Base-by-base conservation (phyloP, 768 basidiomycete species). In the Amanita phalloides region DNA sequence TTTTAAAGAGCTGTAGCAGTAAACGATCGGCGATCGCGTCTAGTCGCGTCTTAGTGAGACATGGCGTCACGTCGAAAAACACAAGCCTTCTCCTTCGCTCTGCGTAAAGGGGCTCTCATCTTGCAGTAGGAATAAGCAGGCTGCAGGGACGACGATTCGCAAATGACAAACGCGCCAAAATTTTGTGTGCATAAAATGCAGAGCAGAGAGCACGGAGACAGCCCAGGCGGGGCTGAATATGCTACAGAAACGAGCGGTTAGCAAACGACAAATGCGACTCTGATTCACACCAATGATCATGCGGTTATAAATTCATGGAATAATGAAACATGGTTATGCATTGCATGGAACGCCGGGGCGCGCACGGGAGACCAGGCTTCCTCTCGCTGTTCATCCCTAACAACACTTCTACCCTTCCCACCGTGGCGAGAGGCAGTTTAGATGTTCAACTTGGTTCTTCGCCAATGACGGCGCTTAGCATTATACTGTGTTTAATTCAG, bases 361-460 rank as follows among this genome's bases (percentile, higher is more conserved):
- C n/a, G 41, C 11, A 25, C 10, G 17, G 32, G 6, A 14, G 26
- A 21, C 30, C 3, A 13, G 11, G 39, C 3, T 20, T 10, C 23
- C 20, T 38, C 39, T 44, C 20, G 17, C 26, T n/a, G 10, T 25
- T n/a, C 26, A 26, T 56, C 54, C 49, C 46, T 51, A 36, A n/a
- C 33, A 21, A 36, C 25, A 48, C 25, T 45, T 54, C 36, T 32
- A 38, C 23, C n/a, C 39, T 23, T 13, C 49, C 14, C 6, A 42
- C 20, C 48, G 21, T 28, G 25, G 28, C 38, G 28, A n/a, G 42
- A 28, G 25, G 30, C 2, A 13, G 55, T 60, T 76, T 83, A 95
- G 71, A 96, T 85, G 79, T 94, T 94, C 75, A 98, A 82, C 79
- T 98, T 98, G 57, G 95, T 98, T 71, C 95, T 86, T 68, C 95